Base-by-base conservation (phyloP, 345 rosid genomes). In the Hypericum androsaemum region DNA sequence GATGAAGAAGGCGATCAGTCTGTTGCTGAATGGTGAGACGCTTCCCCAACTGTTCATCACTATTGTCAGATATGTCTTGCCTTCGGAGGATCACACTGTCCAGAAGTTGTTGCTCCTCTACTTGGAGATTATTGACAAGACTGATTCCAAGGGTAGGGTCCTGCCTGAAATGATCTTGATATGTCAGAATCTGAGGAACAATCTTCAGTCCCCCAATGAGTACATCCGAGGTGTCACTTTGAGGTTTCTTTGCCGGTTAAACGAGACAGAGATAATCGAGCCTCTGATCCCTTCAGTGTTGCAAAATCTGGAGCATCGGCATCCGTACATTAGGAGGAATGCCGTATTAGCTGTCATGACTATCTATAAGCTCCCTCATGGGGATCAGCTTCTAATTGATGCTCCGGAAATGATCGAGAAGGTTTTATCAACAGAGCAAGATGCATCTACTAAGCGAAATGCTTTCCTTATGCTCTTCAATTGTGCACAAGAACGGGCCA, bases 181-280 rank as follows among this genome's bases (percentile, higher is more conserved):
- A 43, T 90, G 96, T 76, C 96, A 90, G 69, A 84, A 84, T 59
- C 70, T 90, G 62, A 71, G 86, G 72, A 90, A 90, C 80, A 84
- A 90, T 72, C 98, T 90, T 68, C 96, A 90, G 75, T 95, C 84
- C 62, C 92, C 96, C 0, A 90, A 90, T 56, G 98, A 87, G 73
- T 87, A 90, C 62, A 84, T 90, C 43, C 87, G 96, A 47, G 96
- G 96, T 43, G 89, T 82, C 59, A 82, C 89, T 0, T 59, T 82
- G 69, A 73, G 89, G 76, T 82, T 79, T 71, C 77, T 82, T 49
- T 82, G 89, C 66, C 86, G 86, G 48, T 41, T 82, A 68, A 80
- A 71, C 35, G 89, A 82, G 72, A 70, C 80, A 38, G 89, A 82
- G 56, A 73, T 82, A 16, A 70, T 82, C 39, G 89, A 82, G 69